Percentiles rank a stretch among this genome's conserved stretches.
Evolutionary conservation across 345 rosid genomes (phyloP).

Genomic region (Lagerstroemia speciosa): DNA sequence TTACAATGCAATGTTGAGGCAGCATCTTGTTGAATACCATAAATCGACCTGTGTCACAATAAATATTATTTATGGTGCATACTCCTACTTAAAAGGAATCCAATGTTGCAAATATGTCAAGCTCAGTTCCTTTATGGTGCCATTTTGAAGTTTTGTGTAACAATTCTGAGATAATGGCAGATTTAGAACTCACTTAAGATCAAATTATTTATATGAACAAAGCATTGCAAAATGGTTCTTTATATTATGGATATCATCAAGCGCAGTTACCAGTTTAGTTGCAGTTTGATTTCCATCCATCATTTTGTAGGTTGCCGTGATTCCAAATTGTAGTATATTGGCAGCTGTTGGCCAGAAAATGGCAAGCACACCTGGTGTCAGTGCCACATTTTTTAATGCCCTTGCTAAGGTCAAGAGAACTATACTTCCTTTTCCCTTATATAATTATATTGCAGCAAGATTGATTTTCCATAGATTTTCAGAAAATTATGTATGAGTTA

Average conservation of each 20-base stretch:
- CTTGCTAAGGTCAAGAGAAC: conserved; percentile 63
- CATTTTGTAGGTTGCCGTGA: conserved; percentile 57
- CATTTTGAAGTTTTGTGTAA: neutral
- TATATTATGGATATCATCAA: conserved; percentile 7
- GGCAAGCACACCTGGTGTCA: conserved; percentile 99
- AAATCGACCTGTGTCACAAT: neutral
- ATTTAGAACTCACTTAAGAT: neutral
- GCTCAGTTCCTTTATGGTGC: neutral
- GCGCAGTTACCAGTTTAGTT: neutral
- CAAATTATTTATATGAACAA: neutral
- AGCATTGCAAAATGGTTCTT: neutral
- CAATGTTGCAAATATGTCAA: too few species aligned
- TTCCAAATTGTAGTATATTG: conserved; percentile 89
- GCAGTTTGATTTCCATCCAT: neutral
- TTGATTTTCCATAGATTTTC: neutral
- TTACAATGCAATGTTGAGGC: neutral
- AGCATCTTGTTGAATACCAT: neutral
- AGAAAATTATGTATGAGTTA: neutral
- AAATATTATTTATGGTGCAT: neutral
- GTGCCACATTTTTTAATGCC: conserved; percentile 95
- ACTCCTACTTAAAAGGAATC: neutral
- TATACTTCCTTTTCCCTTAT: neutral
- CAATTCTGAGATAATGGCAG: neutral
- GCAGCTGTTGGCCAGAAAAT: conserved; percentile 98
- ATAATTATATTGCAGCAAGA: neutral